These are phyloP conservation scores for Colletotrichum filicis DNA, from an alignment of 2,329 filamentous ascomycete species.

Conservation along the genomic window DNA sequence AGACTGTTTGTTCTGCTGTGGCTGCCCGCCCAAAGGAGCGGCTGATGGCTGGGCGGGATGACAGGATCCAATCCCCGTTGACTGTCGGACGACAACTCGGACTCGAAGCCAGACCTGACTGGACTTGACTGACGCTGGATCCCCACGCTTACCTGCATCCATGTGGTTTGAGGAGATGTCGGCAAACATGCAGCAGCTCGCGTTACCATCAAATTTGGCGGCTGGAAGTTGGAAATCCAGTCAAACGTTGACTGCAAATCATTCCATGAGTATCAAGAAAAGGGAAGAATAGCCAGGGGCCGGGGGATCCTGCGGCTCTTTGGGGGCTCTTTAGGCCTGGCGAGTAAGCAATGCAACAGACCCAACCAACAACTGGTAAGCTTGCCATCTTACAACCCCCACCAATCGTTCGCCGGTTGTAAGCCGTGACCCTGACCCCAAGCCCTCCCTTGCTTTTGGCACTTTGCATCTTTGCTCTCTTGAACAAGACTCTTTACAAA, in stretches of 20 bases:
- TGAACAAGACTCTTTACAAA: background rate
- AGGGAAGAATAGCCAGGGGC: background rate
- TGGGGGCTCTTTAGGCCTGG: background rate
- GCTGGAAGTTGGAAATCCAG: background rate
- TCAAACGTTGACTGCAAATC: background rate
- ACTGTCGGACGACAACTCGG: constrained; percentile 9
- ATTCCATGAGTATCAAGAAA: no score
- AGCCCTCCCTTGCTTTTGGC: background rate
- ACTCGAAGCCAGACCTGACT: constrained; percentile 9
- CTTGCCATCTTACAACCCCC: background rate
- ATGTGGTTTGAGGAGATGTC: background rate
- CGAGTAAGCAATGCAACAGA: constrained; percentile 1
- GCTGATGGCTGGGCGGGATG: constrained; percentile 14
- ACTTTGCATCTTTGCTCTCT: constrained; percentile 9
- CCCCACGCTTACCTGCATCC: background rate
- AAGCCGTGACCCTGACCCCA: background rate
- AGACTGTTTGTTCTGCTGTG: background rate
- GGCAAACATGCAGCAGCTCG: background rate
- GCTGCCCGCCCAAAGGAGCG: constrained; percentile 3
- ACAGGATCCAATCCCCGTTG: constrained; percentile 24
- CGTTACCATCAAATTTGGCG: background rate
- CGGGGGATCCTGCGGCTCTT: background rate
- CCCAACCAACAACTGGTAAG: background rate
- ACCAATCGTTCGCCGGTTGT: constrained; percentile 20
- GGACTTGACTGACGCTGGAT: background rate